Base-by-base conservation (phyloP, 2,329 filamentous ascomycete species). In the Trematosphaeria pertusa region DNA sequence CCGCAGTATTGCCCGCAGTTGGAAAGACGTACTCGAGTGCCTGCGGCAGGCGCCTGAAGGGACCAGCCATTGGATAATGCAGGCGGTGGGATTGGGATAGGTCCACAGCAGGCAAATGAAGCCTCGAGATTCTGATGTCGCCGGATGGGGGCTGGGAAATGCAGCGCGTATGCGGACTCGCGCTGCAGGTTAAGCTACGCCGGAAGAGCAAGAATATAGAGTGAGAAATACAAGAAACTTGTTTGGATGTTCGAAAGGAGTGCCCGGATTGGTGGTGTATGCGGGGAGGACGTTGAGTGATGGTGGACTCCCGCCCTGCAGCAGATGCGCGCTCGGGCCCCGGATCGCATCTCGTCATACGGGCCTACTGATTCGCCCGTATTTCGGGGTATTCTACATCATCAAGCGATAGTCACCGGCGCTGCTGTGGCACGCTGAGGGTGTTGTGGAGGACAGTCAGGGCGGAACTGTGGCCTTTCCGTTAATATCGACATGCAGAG, bases 11-110 rank as follows among this genome's bases (percentile, higher is more conserved):
- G 40, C 30, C 50, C 49, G 43, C 31, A 49, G 11, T 42, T n/a
- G 46, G 48, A 37, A 48, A 48, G 41, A 61, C 64, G 56, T 59
- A 68, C 65, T 52, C 24, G n/a, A n/a, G n/a, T n/a, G n/a, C n/a
- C n/a, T n/a, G 55, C 41, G 59, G 51, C 50, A 55, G 51, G 48
- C 44, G 53, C 37, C 36, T 51, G 38, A 43, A 40, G 32, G 20
- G 37, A 51, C 43, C 40, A 42, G 52, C 56, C 19, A 38, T 43
- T 43, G 42, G 30, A 38, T 24, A 17, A 21, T 20, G 28, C 9
- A 35, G 30, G 24, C 37, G 19, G 24, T 43, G 26, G 31, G 33
- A 45, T 50, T 15, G 41, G 15, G 35, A 24, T 39, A 24, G 31
- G 8, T 37, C 12, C n/a, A n/a, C n/a, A 12, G 38, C n/a, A 35